phyloP scores from a whole-genome alignment of 75 land plant species.

The Chamaecyparis obtusa region DNA sequence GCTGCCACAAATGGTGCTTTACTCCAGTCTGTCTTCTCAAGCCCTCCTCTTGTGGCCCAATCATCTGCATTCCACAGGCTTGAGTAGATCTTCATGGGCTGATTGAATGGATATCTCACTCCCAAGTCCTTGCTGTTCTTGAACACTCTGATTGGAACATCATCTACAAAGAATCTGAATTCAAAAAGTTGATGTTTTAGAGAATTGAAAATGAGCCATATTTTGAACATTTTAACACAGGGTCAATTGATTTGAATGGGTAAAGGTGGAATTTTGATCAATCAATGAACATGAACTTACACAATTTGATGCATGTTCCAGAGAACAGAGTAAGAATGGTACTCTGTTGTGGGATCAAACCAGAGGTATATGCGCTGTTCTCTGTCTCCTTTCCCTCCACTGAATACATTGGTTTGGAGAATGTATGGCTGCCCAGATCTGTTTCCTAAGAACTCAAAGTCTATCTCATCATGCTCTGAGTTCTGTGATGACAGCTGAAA shows the following conservation, averaged over 20 bases:
- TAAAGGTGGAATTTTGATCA: background rate
- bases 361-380: conserved; percentile 79
- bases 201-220: background rate
- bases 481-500: conserved; percentile 65
- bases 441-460: conserved; percentile 80
- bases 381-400: conserved; percentile 63
- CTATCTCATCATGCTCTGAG: conserved; percentile 74
- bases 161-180: conserved; percentile 47
- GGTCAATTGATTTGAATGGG: background rate
- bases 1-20: conserved; percentile 42
- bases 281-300: conserved; percentile 26
- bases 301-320: conserved; percentile 64
- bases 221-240: background rate
- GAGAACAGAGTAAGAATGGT: conserved; percentile 54
- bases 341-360: conserved; percentile 70
- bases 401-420: conserved; percentile 72
- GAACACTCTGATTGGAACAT: conserved; percentile 45
- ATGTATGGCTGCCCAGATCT: conserved; percentile 61
- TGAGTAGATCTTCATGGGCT: conserved; percentile 53
- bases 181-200: background rate
- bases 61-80: conserved; percentile 63
- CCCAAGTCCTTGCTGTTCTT: conserved; percentile 45
- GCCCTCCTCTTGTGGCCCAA: conserved; percentile 59
- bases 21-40: conserved; percentile 49
- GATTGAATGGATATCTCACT: conserved; percentile 36